These are phyloP conservation scores for Paraphaeosphaeria minitans DNA, from an alignment of 2,329 filamentous ascomycete species.

Conservation along the genomic window DNA sequence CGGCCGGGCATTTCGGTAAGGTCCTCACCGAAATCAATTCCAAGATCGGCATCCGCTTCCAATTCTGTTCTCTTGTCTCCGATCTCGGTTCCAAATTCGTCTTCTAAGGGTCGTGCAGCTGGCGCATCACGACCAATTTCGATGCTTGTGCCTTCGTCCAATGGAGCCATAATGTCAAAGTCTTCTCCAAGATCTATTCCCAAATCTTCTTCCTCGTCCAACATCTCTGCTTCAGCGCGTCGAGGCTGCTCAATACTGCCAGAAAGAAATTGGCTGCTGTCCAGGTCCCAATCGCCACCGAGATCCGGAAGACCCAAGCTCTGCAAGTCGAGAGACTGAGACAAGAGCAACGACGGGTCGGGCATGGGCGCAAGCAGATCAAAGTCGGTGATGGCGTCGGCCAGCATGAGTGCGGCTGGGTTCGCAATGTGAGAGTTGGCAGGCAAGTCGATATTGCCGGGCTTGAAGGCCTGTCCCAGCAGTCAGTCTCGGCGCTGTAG, in stretches of 20 bases:
- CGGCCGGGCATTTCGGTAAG: conserved; percentile 31
- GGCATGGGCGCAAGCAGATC: conserved; percentile 80
- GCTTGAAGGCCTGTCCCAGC: conserved; percentile 78
- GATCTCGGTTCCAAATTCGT: conserved; percentile 51
- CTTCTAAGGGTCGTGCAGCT: conserved; percentile 52
- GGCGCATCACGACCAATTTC: conserved; percentile 91
- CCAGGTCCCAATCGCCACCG: conserved; percentile 57
- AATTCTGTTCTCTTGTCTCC: conserved; percentile 51
- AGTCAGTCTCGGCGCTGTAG: conserved; percentile 20
- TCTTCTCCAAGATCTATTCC: conserved; percentile 70
- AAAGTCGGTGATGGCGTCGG: conserved; percentile 90
- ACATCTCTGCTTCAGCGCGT: conserved; percentile 55
- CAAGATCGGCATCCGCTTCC: conserved; percentile 57
- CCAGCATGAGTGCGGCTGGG: conserved; percentile 83
- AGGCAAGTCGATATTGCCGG: conserved; percentile 95
- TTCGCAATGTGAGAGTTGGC: conserved; percentile 75
- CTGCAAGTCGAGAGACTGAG: conserved; percentile 64
- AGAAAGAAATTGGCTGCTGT: conserved; percentile 78
- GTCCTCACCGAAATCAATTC: conserved; percentile 46
- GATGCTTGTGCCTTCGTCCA: conserved; percentile 63
- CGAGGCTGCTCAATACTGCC: conserved; percentile 62
- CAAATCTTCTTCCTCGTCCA: conserved; percentile 61
- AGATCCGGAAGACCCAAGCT: conserved; percentile 46
- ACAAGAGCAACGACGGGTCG: conserved; percentile 82
- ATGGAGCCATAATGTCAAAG: conserved; percentile 25